Evolutionary conservation across 805 yeast genomes (phyloP).

Genomic region (Cyberlindnera maritima): DNA sequence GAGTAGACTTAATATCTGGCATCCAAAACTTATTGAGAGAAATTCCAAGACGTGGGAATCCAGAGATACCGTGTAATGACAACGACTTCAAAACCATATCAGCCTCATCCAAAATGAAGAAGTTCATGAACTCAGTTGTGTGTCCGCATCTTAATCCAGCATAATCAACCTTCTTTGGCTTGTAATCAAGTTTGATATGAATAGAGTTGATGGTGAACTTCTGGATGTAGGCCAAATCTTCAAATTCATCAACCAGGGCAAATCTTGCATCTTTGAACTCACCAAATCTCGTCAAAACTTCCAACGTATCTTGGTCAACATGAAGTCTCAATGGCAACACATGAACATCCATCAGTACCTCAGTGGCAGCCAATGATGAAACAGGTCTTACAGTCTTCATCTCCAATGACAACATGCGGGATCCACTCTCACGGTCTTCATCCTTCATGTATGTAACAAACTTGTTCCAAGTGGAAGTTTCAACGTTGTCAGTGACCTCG

Average conservation of each 20-base stretch:
- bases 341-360: constrained; percentile 49
- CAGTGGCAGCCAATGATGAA: constrained; percentile 62
- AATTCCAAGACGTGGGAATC: constrained; percentile 58
- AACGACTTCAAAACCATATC: constrained; percentile 61
- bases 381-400: constrained; percentile 66
- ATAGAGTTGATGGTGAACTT: constrained; percentile 60
- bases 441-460: constrained; percentile 68
- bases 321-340: constrained; percentile 77
- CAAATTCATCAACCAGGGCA: constrained; percentile 53
- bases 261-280: constrained; percentile 76
- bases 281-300: constrained; percentile 74
- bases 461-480: constrained; percentile 89
- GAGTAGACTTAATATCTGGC: constrained; percentile 83
- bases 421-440: constrained; percentile 65
- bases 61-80: constrained; percentile 71
- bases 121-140: constrained; percentile 80
- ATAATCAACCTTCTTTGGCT: constrained; percentile 86
- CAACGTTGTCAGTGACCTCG: constrained; percentile 71
- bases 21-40: constrained; percentile 73
- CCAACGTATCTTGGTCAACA: constrained; percentile 91
- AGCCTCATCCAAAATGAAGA: constrained; percentile 87
- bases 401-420: constrained; percentile 54
- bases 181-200: constrained; percentile 75
- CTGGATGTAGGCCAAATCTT: constrained; percentile 67
- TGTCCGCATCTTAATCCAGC: constrained; percentile 84